phyloP scores from a whole-genome alignment of 2,329 filamentous ascomycete genomes.

The Aspergillus amoenus region DNA sequence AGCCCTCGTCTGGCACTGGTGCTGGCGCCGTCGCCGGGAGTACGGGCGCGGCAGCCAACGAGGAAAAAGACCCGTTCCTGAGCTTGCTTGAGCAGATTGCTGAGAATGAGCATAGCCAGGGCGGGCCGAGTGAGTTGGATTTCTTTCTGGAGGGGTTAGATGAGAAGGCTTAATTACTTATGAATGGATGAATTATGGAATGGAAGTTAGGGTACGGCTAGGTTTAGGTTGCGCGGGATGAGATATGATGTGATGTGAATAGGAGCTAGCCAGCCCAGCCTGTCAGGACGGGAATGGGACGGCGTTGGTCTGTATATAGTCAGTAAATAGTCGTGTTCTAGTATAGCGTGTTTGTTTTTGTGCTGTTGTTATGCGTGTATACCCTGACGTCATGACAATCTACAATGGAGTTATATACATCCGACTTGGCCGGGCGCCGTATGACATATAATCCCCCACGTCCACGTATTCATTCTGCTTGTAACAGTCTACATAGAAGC shows the following conservation, averaged over 20 bases:
- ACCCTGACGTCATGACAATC: constrained; percentile 9
- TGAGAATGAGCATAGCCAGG: constrained; percentile 69
- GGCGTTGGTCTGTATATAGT: too few species aligned
- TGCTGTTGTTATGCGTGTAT: not conserved
- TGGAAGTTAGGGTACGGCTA: too few species aligned
- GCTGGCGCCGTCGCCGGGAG: constrained; percentile 8
- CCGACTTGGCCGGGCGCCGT: not conserved
- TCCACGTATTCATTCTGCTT: too few species aligned
- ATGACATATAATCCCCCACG: too few species aligned
- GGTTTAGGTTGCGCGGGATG: too few species aligned
- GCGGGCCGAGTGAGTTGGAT: constrained; percentile 72
- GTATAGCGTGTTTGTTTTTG: not conserved
- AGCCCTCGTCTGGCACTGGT: constrained; percentile 19
- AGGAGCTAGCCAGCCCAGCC: too few species aligned
- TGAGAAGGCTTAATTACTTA: constrained; percentile 1
- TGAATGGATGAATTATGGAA: too few species aligned
- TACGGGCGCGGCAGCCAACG: constrained; percentile 42
- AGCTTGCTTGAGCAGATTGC: constrained; percentile 77
- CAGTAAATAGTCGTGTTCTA: too few species aligned
- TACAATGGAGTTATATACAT: not conserved
- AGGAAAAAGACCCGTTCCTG: constrained; percentile 79
- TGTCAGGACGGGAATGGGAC: too few species aligned
- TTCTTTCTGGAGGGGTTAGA: constrained; percentile 61
- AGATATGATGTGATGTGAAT: too few species aligned
- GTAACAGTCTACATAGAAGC: too few species aligned